Percentiles rank a stretch among this genome's conserved stretches.
Evolutionary conservation across 2,329 filamentous ascomycete species (phyloP).

Genomic region (Penicillium sp.): DNA sequence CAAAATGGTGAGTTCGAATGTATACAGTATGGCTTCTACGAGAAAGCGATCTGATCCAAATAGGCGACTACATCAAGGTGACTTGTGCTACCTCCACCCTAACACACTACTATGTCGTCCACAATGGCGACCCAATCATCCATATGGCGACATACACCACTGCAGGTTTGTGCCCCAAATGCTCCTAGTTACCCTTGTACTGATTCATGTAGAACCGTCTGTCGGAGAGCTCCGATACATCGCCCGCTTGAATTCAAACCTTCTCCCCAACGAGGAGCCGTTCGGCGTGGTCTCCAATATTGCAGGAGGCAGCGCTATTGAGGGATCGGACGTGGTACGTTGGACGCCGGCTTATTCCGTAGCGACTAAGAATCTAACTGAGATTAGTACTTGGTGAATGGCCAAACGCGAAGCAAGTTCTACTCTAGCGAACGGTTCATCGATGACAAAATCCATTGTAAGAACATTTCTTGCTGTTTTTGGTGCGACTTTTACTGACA

Average conservation of each 20-base stretch:
- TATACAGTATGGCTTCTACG: neutral
- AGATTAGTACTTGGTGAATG: constrained; percentile 52
- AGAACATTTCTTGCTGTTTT: neutral
- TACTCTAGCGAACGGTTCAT: constrained; percentile 68
- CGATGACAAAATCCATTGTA: constrained; percentile 61
- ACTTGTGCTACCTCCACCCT: constrained; percentile 58
- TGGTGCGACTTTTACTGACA: neutral
- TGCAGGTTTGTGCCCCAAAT: constrained; percentile 30
- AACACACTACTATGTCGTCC: constrained; percentile 62
- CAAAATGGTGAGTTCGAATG: constrained; percentile 29
- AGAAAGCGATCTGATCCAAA: neutral
- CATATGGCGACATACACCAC: constrained; percentile 62
- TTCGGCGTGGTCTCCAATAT: constrained; percentile 57
- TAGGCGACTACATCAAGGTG: constrained; percentile 55
- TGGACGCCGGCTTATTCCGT: too few relatives aligned
- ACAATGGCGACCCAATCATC: constrained; percentile 57
- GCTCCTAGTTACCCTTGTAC: neutral
- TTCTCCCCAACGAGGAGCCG: constrained; percentile 53
- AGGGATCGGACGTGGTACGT: constrained; percentile 53
- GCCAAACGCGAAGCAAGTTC: constrained; percentile 66
- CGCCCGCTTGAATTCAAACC: constrained; percentile 53
- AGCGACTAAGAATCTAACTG: neutral
- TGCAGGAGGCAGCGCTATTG: constrained; percentile 51
- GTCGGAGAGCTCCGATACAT: constrained; percentile 64
- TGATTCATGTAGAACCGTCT: constrained; percentile 42